A percentile compares a stretch with the other conserved stretches of the same genome.
phyloP scores from a whole-genome alignment of 2,329 filamentous ascomycete species.

The Xylariaceae sp. region DNA sequence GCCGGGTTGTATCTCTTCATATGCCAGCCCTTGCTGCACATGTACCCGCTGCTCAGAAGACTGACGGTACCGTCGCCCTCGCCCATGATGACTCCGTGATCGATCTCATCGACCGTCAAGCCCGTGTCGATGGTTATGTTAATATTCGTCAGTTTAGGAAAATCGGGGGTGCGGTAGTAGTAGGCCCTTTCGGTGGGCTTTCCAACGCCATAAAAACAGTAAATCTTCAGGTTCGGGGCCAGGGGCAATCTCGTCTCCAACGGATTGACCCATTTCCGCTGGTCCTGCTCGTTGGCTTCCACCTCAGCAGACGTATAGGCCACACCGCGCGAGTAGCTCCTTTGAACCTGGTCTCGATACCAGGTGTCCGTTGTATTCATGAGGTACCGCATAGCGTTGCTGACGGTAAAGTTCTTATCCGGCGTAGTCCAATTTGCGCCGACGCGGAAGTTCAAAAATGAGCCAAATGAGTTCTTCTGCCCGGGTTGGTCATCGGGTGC shows the following conservation, averaged over 20 bases:
- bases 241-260: constrained; percentile 85
- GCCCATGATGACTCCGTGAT: constrained; percentile 92
- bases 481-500: constrained; percentile 83
- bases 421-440: constrained; percentile 65
- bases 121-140: constrained; percentile 75
- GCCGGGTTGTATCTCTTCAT: constrained; percentile 94
- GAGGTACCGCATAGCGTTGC: constrained; percentile 76
- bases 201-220: constrained; percentile 95
- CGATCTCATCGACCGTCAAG: constrained; percentile 62
- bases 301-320: constrained; percentile 80
- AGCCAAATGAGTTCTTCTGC: constrained; percentile 75
- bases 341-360: constrained; percentile 75
- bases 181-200: constrained; percentile 93
- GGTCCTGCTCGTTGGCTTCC: constrained; percentile 76
- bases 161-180: constrained; percentile 76
- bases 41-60: constrained; percentile 88
- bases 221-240: constrained; percentile 89
- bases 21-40: constrained; percentile 95
- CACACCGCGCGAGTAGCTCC: constrained; percentile 85
- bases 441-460: constrained; percentile 79
- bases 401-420: constrained; percentile 77
- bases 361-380: constrained; percentile 79
- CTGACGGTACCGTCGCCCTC: constrained; percentile 97
- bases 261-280: constrained; percentile 90
- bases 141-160: constrained; percentile 64